Evolutionary conservation across 2,329 filamentous ascomycete genomes (phyloP).

Genomic region (Cladosporium sp.): DNA sequence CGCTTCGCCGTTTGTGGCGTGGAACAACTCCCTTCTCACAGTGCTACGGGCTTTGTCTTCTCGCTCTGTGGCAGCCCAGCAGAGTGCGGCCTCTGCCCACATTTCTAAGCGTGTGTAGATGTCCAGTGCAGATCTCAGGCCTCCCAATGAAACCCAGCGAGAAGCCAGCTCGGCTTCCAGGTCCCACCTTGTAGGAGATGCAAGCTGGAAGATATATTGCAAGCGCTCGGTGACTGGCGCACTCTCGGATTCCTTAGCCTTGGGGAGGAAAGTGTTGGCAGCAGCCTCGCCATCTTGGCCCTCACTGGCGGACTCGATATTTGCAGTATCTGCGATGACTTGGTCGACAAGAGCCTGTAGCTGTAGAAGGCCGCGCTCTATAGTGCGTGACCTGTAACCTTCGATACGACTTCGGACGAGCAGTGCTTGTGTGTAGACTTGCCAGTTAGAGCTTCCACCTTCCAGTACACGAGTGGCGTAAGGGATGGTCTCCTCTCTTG

Average conservation of each 20-base stretch:
- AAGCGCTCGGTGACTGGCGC: constrained; percentile 73
- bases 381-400: constrained; percentile 76
- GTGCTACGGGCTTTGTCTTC: constrained; percentile 79
- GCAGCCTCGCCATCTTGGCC: constrained; percentile 32
- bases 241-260: constrained; percentile 68
- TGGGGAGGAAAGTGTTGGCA: constrained; percentile 76
- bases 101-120: constrained; percentile 92
- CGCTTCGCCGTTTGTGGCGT: constrained; percentile 49
- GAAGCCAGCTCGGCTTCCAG: constrained; percentile 89
- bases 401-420: constrained; percentile 88
- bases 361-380: constrained; percentile 85
- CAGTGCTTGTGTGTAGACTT: constrained; percentile 91
- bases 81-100: constrained; percentile 93
- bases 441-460: constrained; percentile 93
- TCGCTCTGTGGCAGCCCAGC: constrained; percentile 71
- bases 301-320: constrained; percentile 17
- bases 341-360: constrained; percentile 95
- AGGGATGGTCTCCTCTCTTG: constrained; percentile 87
- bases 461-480: constrained; percentile 84
- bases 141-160: constrained; percentile 87
- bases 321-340: constrained; percentile 77
- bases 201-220: constrained; percentile 77
- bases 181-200: constrained; percentile 85
- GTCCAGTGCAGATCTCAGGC: constrained; percentile 81
- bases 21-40: constrained; percentile 74